Conservation (phyloP, 2,329 filamentous ascomycete genomes). For the Alternaria brassicae region DNA sequence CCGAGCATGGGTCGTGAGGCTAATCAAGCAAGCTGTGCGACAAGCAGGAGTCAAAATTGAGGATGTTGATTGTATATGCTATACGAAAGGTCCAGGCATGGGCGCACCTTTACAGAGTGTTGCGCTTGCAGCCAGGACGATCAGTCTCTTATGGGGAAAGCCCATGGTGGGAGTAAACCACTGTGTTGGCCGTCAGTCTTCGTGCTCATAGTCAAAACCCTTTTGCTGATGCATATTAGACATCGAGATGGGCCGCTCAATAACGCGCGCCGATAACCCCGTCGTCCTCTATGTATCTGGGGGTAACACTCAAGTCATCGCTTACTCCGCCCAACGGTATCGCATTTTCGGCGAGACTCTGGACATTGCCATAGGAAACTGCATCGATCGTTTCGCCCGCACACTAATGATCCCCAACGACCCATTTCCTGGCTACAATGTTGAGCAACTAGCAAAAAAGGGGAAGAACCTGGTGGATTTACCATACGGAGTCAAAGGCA, state of each 20-base stretch:
- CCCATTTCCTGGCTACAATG: conserved; percentile 96
- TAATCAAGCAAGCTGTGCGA: conserved; percentile 80
- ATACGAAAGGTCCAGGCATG: conserved; percentile 96
- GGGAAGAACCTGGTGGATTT: conserved; percentile 78
- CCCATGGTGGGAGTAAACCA: conserved; percentile 96
- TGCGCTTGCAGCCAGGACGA: conserved; percentile 81
- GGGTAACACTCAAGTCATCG: conserved; percentile 97
- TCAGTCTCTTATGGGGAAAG: conserved; percentile 84
- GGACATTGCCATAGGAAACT: conserved; percentile 97
- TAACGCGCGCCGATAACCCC: conserved; percentile 88
- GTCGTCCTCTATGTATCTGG: conserved; percentile 96
- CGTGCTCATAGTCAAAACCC: neutral
- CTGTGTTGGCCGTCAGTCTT: conserved; percentile 78
- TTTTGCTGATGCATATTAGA: conserved; percentile 52
- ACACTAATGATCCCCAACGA: conserved; percentile 93
- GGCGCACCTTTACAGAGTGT: conserved; percentile 88
- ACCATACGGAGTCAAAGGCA: conserved; percentile 96
- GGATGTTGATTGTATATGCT: conserved; percentile 91
- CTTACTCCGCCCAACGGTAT: conserved; percentile 92
- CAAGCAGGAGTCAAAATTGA: conserved; percentile 62
- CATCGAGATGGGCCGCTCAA: conserved; percentile 96
- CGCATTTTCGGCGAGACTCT: conserved; percentile 98
- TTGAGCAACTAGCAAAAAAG: conserved; percentile 88
- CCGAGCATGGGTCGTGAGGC: conserved; percentile 78
- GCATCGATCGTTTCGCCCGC: conserved; percentile 92